These are phyloP conservation scores for Triticum aestivum DNA, from an alignment of 176 grass and related monocot species.

Conservation along the genomic window DNA sequence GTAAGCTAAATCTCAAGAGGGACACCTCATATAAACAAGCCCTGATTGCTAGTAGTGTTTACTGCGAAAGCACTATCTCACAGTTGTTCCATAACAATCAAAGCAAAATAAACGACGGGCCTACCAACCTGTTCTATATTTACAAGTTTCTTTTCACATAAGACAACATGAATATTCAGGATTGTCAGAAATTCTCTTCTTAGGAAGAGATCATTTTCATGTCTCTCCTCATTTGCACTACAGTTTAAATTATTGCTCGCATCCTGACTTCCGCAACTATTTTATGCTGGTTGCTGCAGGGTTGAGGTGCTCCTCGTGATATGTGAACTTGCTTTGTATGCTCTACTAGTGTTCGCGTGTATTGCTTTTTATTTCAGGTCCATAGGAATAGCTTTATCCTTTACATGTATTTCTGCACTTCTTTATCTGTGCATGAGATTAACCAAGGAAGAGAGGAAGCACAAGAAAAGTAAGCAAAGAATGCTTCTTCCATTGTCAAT, in stretches of 20 bases:
- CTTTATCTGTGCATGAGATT: not conserved
- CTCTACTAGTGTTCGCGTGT: not conserved
- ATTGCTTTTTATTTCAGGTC: not conserved
- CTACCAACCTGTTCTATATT: not conserved
- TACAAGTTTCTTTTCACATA: not conserved
- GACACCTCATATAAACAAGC: not conserved
- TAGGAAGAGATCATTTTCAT: not conserved
- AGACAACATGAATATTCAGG: not conserved
- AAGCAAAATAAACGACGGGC: not conserved
- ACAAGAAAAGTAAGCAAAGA: slow-evolving; percentile 9
- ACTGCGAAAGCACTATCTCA: not conserved
- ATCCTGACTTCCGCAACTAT: not conserved
- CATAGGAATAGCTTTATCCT: not conserved
- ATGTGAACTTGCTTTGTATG: not conserved
- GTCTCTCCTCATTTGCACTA: not conserved
- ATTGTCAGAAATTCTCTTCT: not conserved
- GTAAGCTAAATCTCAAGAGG: not conserved
- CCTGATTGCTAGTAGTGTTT: no score
- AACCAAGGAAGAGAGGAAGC: slow-evolving; percentile 3
- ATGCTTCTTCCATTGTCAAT: slow-evolving; percentile 13
- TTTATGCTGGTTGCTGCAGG: slow-evolving; percentile 4
- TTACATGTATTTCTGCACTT: not conserved
- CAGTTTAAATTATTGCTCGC: not conserved
- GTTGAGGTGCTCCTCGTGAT: not conserved
- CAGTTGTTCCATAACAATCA: not conserved